These are phyloP conservation scores for Bipolaris zeicola DNA, from an alignment of 2,329 filamentous ascomycete species.

Conservation along the genomic window DNA sequence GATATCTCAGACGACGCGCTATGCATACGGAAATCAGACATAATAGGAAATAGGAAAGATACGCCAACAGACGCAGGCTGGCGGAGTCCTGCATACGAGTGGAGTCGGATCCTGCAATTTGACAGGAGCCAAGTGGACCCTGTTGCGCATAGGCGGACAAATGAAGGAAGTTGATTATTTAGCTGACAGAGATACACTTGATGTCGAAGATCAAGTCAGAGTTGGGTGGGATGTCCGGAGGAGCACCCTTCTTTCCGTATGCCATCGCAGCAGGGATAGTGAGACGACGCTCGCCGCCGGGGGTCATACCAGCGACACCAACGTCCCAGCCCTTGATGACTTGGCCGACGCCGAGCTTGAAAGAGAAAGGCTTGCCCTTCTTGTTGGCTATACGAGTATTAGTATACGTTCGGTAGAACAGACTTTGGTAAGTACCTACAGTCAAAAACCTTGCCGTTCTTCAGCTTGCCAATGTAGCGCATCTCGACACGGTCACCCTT, in stretches of 20 bases:
- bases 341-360: conserved; percentile 92
- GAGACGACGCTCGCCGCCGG: conserved; percentile 91
- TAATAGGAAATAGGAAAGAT: conserved; percentile 25
- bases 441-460: conserved; percentile 94
- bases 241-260: conserved; percentile 78
- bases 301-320: conserved; percentile 87
- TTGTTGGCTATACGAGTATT: conserved; percentile 78
- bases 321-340: conserved; percentile 99
- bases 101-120: conserved; percentile 30
- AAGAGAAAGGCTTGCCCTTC: conserved; percentile 96
- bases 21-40: conserved; percentile 38
- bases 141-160: conserved; percentile 19
- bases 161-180: conserved; percentile 22
- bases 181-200: conserved; percentile 58
- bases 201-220: conserved; percentile 88
- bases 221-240: conserved; percentile 88
- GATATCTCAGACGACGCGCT: conserved; percentile 48
- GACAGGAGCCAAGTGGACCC: conserved; percentile 34
- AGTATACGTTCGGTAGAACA: conserved; percentile 16
- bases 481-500: conserved; percentile 88
- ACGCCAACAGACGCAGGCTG: conserved; percentile 24
- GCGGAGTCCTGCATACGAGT: conserved; percentile 36
- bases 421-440: conserved; percentile 60
- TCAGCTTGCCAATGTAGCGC: conserved; percentile 95
- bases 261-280: conserved; percentile 85